Percentiles rank a stretch among this genome's conserved stretches.
Conservation (phyloP, 352 stramenopile genomes). For the Phytophthora pistaciae region DNA sequence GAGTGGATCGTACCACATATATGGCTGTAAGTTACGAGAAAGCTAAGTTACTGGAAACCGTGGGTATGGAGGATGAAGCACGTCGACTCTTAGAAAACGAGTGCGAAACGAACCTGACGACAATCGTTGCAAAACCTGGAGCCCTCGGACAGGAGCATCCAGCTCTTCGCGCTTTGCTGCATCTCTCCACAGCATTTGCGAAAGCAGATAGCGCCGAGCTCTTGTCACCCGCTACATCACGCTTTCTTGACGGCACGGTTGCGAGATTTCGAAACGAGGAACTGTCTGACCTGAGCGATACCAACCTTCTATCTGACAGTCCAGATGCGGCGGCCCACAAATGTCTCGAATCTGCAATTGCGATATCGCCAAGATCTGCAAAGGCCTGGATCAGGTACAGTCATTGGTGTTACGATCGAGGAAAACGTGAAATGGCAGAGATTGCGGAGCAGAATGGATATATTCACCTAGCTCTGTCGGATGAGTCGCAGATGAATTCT, state of each 20-base stretch:
- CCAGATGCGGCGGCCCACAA: constrained; percentile 30
- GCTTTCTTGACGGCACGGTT: constrained; percentile 16
- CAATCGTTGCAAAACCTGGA: constrained; percentile 8
- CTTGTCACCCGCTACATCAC: constrained; percentile 12
- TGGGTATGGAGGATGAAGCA: constrained; percentile 42
- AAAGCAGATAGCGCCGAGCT: constrained; percentile 29
- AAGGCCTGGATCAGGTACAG: constrained; percentile 72
- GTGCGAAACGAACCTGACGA: constrained; percentile 29
- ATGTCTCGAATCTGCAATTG: constrained; percentile 47
- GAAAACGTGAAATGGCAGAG: constrained; percentile 48
- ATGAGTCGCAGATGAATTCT: constrained; percentile 50
- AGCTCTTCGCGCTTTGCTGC: constrained; percentile 37
- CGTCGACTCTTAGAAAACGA: constrained; percentile 37
- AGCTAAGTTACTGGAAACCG: constrained; percentile 44
- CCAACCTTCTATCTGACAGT: constrained; percentile 4
- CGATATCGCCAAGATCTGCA: constrained; percentile 43
- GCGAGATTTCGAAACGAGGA: neutral
- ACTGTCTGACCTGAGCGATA: neutral
- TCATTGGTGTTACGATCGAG: constrained; percentile 77
- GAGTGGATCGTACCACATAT: neutral
- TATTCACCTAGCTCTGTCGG: constrained; percentile 51
- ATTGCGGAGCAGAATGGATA: constrained; percentile 60
- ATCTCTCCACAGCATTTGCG: constrained; percentile 31
- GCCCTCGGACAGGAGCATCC: constrained; percentile 8
- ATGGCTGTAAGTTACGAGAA: constrained; percentile 47